Percentiles rank a stretch among this genome's conserved stretches.
Conservation (phyloP, 2,329 filamentous ascomycete species). For the Penicillium sp. region DNA sequence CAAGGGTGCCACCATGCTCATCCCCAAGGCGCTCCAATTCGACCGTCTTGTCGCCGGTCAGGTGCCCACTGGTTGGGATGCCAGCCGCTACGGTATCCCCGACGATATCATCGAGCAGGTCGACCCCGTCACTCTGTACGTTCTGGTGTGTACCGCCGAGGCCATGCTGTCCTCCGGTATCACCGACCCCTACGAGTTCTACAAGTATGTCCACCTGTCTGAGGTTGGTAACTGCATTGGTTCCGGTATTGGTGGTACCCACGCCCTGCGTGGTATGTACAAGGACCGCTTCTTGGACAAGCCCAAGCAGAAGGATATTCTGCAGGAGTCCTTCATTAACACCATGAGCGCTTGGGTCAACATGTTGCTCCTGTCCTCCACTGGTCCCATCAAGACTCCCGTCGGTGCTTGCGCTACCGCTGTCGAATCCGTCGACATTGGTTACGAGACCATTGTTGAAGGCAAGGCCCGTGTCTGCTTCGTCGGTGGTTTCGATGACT, state of each 20-base stretch:
- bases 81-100: slow-evolving; percentile 91
- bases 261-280: slow-evolving; percentile 95
- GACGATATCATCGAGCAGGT: slow-evolving; percentile 98
- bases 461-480: slow-evolving; percentile 97
- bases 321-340: slow-evolving; percentile 99
- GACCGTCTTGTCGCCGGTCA: slow-evolving; percentile 97
- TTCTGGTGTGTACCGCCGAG: slow-evolving; percentile 77
- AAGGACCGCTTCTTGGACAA: slow-evolving; percentile 96
- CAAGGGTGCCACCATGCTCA: slow-evolving; percentile 92
- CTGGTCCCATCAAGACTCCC: slow-evolving; percentile 96
- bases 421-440: slow-evolving; percentile 95
- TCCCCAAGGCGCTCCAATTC: slow-evolving; percentile 95
- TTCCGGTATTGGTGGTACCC: slow-evolving; percentile 95
- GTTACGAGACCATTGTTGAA: slow-evolving; percentile 97
- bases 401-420: slow-evolving; percentile 97
- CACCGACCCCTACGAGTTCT: slow-evolving; percentile 98
- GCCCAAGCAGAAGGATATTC: slow-evolving; percentile 96
- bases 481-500: slow-evolving; percentile 98
- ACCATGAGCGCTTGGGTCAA: slow-evolving; percentile 99
- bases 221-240: slow-evolving; percentile 98
- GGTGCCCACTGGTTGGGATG: slow-evolving; percentile 95
- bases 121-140: slow-evolving; percentile 92
- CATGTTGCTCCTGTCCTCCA: slow-evolving; percentile 96
- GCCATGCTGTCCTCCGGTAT: slow-evolving; percentile 81
- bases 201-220: slow-evolving; percentile 98